Conservation (phyloP, 2,329 filamentous ascomycete genomes). For the Epichloe aotearoae region DNA sequence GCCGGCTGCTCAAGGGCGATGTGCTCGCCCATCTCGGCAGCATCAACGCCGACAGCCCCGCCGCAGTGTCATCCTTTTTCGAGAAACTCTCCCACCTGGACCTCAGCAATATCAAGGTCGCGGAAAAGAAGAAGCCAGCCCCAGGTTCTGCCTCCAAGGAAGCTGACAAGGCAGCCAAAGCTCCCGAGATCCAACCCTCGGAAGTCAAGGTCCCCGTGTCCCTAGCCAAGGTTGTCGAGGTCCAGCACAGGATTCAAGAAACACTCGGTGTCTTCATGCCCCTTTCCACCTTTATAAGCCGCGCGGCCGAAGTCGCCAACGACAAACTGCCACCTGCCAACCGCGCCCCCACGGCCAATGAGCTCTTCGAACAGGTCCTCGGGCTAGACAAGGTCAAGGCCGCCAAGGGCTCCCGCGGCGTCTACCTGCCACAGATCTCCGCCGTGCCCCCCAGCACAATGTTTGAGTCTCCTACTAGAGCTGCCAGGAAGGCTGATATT, state of each 20-base stretch:
- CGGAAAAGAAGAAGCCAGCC: constrained; percentile 36
- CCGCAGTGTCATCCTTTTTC: constrained; percentile 56
- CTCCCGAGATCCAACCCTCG: constrained; percentile 32
- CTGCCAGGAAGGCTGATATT: constrained; percentile 46
- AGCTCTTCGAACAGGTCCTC: constrained; percentile 82
- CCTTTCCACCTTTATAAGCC: constrained; percentile 72
- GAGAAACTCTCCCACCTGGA: constrained; percentile 72
- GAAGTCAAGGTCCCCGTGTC: constrained; percentile 65
- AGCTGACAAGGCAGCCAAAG: constrained; percentile 25
- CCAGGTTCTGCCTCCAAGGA: constrained; percentile 23
- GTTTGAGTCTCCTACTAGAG: constrained; percentile 18
- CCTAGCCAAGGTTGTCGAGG: constrained; percentile 62
- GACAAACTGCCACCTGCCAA: constrained; percentile 62
- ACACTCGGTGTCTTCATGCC: constrained; percentile 71
- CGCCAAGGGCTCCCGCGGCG: constrained; percentile 42
- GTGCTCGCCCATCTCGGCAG: constrained; percentile 78
- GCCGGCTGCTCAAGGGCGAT: constrained; percentile 87
- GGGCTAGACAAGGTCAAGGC: constrained; percentile 42
- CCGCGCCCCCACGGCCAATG: constrained; percentile 52
- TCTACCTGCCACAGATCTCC: constrained; percentile 59
- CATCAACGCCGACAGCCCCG: constrained; percentile 60
- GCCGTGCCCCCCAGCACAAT: constrained; percentile 35
- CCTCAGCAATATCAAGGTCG: constrained; percentile 87
- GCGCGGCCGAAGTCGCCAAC: constrained; percentile 79
- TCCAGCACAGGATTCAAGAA: constrained; percentile 67